These are phyloP conservation scores for Aegilops bicornis DNA, from an alignment of 176 grass and related monocot species.

Conservation along the genomic window DNA sequence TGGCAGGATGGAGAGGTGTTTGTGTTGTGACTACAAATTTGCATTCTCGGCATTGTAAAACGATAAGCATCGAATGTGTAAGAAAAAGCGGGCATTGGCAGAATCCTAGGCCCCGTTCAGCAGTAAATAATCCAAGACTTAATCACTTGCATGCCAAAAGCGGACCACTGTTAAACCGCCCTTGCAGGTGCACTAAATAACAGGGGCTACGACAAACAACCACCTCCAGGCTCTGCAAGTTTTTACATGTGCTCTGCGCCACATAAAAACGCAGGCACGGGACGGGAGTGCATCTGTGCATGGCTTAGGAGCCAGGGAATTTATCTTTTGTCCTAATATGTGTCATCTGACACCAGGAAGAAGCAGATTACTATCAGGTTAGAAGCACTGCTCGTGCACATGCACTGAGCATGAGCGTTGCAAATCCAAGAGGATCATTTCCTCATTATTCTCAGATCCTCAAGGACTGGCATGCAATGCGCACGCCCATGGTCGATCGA, in stretches of 20 bases:
- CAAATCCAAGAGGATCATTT: too few species aligned
- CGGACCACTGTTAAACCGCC: constrained; percentile 2
- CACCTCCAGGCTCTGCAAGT: constrained; percentile 20
- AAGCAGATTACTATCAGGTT: too few species aligned
- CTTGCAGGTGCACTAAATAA: constrained; percentile 15
- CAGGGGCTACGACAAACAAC: constrained; percentile 11
- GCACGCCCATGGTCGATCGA: too few species aligned
- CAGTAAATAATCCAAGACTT: not conserved
- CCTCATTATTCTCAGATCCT: too few species aligned
- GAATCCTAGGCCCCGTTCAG: not conserved
- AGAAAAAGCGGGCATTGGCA: not conserved
- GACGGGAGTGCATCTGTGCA: too few species aligned
- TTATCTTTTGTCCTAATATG: too few species aligned
- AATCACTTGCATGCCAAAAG: not conserved
- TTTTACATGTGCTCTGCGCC: not conserved
- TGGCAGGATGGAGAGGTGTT: too few species aligned
- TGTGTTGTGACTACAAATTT: too few species aligned
- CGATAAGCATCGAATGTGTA: not conserved
- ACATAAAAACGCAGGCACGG: not conserved
- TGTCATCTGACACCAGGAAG: too few species aligned
- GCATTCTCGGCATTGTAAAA: not conserved
- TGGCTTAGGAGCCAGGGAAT: not conserved
- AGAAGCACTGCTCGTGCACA: too few species aligned
- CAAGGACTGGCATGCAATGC: too few species aligned
- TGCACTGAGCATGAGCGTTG: too few species aligned